Evolutionary conservation across 225 moss, liverwort and hornwort genomes (phyloP).

Genomic region (Bryum argenteum): DNA sequence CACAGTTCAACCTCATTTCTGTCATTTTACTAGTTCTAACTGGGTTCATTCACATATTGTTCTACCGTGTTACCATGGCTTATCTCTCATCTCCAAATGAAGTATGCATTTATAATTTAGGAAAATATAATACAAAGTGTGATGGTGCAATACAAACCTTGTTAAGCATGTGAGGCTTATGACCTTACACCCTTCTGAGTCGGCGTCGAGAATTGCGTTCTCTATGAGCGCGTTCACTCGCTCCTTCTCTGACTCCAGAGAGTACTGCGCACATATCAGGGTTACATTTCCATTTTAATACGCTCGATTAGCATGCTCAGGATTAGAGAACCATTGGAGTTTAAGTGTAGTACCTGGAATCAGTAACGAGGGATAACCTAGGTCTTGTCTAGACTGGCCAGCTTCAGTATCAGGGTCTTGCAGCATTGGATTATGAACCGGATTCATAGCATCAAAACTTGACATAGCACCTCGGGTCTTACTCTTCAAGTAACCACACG

Average conservation of each 20-base stretch:
- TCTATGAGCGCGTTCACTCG: slow-evolving; percentile 75
- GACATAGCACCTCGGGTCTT: not conserved
- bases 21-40: no score
- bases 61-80: no score
- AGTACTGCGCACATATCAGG: slow-evolving; percentile 57
- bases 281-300: no score
- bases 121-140: no score
- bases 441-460: slow-evolving; percentile 59
- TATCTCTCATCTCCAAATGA: not conserved
- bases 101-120: no score
- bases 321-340: not conserved
- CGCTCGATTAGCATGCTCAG: not conserved
- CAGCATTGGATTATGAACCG: slow-evolving; percentile 65
- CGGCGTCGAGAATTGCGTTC: slow-evolving; percentile 59
- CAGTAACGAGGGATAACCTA: slow-evolving; percentile 83
- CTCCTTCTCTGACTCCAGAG: slow-evolving; percentile 49
- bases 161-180: slow-evolving; percentile 81
- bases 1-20: no score
- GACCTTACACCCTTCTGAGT: slow-evolving; percentile 60
- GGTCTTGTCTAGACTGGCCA: slow-evolving; percentile 56
- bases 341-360: slow-evolving; percentile 62
- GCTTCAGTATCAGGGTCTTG: slow-evolving; percentile 76
- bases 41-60: no score
- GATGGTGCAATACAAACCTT: no score
- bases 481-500: slow-evolving; percentile 32